Conservation (phyloP, 306 rosid genomes). For the Oxytropis ochrocephala region DNA sequence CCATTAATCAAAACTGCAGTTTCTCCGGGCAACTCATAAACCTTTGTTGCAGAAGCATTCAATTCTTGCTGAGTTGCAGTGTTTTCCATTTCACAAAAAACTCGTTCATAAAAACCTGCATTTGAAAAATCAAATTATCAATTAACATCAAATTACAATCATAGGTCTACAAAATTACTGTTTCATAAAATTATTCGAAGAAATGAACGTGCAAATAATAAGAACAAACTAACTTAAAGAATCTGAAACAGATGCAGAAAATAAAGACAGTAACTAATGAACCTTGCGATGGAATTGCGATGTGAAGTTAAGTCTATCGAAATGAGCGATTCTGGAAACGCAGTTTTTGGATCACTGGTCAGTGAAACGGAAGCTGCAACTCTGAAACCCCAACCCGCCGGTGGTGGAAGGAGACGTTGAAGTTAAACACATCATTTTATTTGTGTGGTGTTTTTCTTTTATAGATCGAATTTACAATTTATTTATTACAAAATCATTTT, state of each 20-base stretch:
- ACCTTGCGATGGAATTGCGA: not conserved
- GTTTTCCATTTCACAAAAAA: constrained; percentile 29
- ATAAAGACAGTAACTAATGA: not conserved
- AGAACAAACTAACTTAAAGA: too few relatives aligned
- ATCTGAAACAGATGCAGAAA: not conserved
- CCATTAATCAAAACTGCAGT: constrained; percentile 77
- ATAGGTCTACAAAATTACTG: not conserved
- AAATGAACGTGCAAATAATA: too few relatives aligned
- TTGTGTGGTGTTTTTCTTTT: not conserved
- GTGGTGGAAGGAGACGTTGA: not conserved
- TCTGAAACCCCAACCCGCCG: not conserved
- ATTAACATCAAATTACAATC: not conserved
- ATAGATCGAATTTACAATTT: not conserved
- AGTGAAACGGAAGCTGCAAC: not conserved
- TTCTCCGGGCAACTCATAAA: constrained; percentile 67
- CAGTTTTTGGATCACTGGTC: not conserved
- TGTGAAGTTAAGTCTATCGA: not conserved
- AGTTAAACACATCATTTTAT: not conserved
- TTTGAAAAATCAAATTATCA: not conserved
- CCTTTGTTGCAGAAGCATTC: constrained; percentile 28
- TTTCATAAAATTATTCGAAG: not conserved
- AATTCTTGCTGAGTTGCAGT: constrained; percentile 26
- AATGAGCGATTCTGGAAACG: not conserved
- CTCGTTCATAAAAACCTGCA: constrained; percentile 12
- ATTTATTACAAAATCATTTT: too few relatives aligned